Base-by-base conservation (phyloP, 2,329 filamentous ascomycete genomes). In the Pseudocercospora musae region DNA sequence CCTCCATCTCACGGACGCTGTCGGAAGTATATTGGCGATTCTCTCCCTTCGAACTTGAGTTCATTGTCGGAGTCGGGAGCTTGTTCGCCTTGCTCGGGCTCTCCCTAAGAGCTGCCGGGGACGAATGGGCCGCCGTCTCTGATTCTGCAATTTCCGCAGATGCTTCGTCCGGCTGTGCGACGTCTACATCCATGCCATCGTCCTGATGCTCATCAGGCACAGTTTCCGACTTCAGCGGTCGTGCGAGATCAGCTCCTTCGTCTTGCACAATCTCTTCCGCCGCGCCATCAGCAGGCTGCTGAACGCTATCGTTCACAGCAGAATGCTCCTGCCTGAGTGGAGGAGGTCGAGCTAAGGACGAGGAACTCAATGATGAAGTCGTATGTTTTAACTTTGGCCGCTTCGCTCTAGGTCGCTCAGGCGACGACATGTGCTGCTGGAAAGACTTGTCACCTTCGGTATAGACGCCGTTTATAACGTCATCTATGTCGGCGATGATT, bases 371-470 rank as follows among this genome's bases (percentile, higher is more conserved):
- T 23, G 52, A 42, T 18, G 54, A 57, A 48, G 58, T 55, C 10
- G 23, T 49, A 15, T 59, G 62, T 31, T 46, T 55, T 25, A 69
- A 18, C 60, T 66, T 70, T 5, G 68, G 63, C 10, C 67, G 59
- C 62, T 72, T 72, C 1, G n/a, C 2, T 42, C 37, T 58, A 1
- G 56, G 57, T 25, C 62, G 56, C 6, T 65, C 63, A 21, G 58
- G 61, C 25, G 70, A 61, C 67, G 69, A 2, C 64, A 69, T 40
- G 66, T 64, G 10, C 63, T 63, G 10, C 18, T 75, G 68, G 42
- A 74, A 71, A 6, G 72, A 66, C 13, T 75, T 71, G 48, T 79
- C 78, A 62, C 72, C 77, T 67, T 59, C 77, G 29, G 65, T 77
- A 64, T 76, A 69, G 23, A 78, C 68, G 55, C 67, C 67, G 18